Evolutionary conservation across 2,329 filamentous ascomycete genomes (phyloP).

Genomic region (Microdochium trichocladiopsis): DNA sequence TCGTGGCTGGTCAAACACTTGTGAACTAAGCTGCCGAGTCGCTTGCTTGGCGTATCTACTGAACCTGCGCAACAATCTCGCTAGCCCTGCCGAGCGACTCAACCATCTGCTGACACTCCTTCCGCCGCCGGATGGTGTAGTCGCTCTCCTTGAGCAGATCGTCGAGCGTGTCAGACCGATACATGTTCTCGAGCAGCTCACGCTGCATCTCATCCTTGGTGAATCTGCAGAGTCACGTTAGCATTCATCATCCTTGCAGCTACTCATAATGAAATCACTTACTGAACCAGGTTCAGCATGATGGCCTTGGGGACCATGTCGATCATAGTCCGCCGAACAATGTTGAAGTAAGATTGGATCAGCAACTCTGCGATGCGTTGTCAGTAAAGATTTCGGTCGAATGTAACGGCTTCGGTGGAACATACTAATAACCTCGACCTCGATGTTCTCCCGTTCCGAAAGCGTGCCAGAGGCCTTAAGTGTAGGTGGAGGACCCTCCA

Average conservation of each 20-base stretch:
- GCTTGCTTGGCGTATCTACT: slow-evolving; percentile 29
- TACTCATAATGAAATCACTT: slow-evolving; percentile 32
- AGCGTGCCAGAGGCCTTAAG: slow-evolving; percentile 92
- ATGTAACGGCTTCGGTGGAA: slow-evolving; percentile 12
- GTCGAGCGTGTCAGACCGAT: slow-evolving; percentile 82
- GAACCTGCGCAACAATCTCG: slow-evolving; percentile 86
- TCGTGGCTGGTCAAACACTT: too few species aligned
- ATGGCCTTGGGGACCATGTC: slow-evolving; percentile 99
- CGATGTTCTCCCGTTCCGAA: slow-evolving; percentile 88
- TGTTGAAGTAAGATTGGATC: slow-evolving; percentile 96
- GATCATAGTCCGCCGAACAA: slow-evolving; percentile 96
- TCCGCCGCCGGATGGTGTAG: slow-evolving; percentile 88
- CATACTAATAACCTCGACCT: slow-evolving; percentile 97
- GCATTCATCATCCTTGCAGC: neutral
- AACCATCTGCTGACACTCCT: slow-evolving; percentile 99
- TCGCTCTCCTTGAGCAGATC: slow-evolving; percentile 97
- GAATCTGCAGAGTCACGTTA: slow-evolving; percentile 46
- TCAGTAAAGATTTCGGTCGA: neutral
- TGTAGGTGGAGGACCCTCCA: slow-evolving; percentile 89
- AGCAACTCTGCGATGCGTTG: slow-evolving; percentile 61
- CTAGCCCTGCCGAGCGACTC: slow-evolving; percentile 83
- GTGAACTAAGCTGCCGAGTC: neutral
- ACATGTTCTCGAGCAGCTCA: slow-evolving; percentile 96
- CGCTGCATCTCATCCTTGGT: slow-evolving; percentile 99
- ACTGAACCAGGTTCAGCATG: slow-evolving; percentile 95